Percentiles rank a stretch among this genome's conserved stretches.
phyloP scores from a whole-genome alignment of 2,329 filamentous ascomycete genomes.

The Colletotrichum acutatum region DNA sequence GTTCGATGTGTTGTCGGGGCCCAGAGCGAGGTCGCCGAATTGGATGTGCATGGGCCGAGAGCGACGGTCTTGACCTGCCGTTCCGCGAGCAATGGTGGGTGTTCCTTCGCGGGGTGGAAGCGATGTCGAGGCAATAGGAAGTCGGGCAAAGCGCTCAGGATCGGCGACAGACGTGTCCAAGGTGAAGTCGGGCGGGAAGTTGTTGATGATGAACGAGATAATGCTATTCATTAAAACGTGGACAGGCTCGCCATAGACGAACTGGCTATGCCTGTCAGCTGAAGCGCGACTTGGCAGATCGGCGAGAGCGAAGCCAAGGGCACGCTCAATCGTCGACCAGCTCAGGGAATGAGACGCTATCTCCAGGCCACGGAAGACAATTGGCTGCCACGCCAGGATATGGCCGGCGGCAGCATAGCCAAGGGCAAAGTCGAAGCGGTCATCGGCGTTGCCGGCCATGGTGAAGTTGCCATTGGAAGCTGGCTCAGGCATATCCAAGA shows the following conservation, averaged over 20 bases:
- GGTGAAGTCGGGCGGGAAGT: conserved; percentile 69
- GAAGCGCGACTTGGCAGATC: conserved; percentile 39
- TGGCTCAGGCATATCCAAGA: conserved; percentile 52
- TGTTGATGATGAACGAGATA: conserved; percentile 68
- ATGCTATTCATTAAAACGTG: conserved; percentile 65
- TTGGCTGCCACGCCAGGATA: conserved; percentile 64
- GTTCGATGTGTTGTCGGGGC: conserved; percentile 43
- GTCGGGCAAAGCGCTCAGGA: conserved; percentile 51
- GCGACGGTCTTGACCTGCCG: conserved; percentile 51
- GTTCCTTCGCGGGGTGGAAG: conserved; percentile 44
- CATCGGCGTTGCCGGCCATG: conserved; percentile 51
- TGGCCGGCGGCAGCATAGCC: conserved; percentile 73
- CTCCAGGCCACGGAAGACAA: conserved; percentile 68
- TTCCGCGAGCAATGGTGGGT: conserved; percentile 51
- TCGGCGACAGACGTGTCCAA: conserved; percentile 60
- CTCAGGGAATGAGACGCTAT: conserved; percentile 67
- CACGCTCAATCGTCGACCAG: conserved; percentile 72
- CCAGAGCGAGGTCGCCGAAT: conserved; percentile 73
- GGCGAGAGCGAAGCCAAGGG: conserved; percentile 67
- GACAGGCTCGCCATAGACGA: conserved; percentile 65
- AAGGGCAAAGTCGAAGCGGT: conserved; percentile 66
- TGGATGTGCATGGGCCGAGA: conserved; percentile 72
- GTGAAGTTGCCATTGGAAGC: conserved; percentile 44
- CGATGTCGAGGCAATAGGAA: conserved; percentile 57
- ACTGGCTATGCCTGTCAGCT: conserved; percentile 49